Base-by-base conservation (phyloP, 805 yeast genomes). In the Suhomyces kilbournensis region DNA sequence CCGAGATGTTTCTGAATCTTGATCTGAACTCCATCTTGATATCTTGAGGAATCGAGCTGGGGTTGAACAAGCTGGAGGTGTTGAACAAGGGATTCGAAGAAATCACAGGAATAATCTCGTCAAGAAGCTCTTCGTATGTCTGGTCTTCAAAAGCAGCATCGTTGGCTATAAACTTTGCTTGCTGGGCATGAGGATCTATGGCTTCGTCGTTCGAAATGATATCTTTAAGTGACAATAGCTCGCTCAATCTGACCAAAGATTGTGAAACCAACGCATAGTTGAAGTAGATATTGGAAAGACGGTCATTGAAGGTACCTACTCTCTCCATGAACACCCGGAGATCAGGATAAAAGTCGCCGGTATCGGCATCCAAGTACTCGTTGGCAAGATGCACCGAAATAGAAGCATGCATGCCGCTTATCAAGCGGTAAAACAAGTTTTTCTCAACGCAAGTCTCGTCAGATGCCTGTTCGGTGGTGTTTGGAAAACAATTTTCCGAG, bases 331-430 rank as follows among this genome's bases (percentile, higher is more conserved):
- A 94, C 44, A 88, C 78, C 42, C 83, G 82, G 52, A 90, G 74
- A 66, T 91, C 86, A 17, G 97, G 97, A 30, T 82, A 89, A 83
- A 96, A 93, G 48, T 82, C 79, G 28, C 89, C 92, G 1, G 94
- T 83, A 44, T 78, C 79, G 39, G 82, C 77, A 53, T 68, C 67
- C 51, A 77, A 65, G 66, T 88, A 81, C 64, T 93, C 97, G 65
- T 88, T 88, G 15, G 96, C 82, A 55, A 94, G 76, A 70, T 94
- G 99, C 1, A 96, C 91, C 6, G 96, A 93, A 55, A 94, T 90
- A 2, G 97, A 89, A 2, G 97, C 90, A 66, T 94, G 99, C 86
- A 94, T 81, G 1, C 99, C 99, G 25, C 94, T 86, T 20, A 94
- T 78, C 49, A 94, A 71, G 58, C 94, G 81, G 71, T 87, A 94